Percentiles rank a stretch among this genome's conserved stretches.
phyloP scores from a whole-genome alignment of 108 stramenopile species.

The Fistulifera pelliculosa region DNA sequence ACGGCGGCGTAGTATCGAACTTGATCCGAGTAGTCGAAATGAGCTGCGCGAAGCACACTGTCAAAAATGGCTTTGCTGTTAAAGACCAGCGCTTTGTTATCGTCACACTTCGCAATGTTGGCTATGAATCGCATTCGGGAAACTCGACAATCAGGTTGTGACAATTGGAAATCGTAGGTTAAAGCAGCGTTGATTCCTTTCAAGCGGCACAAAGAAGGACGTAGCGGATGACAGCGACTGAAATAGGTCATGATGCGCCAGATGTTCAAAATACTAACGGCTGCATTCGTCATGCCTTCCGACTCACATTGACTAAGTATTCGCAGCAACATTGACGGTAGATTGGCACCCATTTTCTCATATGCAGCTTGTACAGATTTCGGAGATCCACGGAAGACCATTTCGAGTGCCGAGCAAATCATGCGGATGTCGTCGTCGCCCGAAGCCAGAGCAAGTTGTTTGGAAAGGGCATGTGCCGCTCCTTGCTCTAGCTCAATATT shows the following conservation, averaged over 20 bases:
- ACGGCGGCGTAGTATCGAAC: constrained; percentile 64
- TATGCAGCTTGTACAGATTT: constrained; percentile 45
- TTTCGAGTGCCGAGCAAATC: constrained; percentile 66
- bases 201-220: constrained; percentile 36
- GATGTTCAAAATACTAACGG: constrained; percentile 47
- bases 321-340: constrained; percentile 47
- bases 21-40: constrained; percentile 46
- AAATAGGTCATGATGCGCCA: constrained; percentile 53
- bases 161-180: constrained; percentile 22
- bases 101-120: constrained; percentile 70
- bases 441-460: constrained; percentile 43
- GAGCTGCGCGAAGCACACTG: constrained; percentile 46
- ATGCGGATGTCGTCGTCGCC: constrained; percentile 64
- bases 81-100: too few relatives aligned
- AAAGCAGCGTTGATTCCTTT: constrained; percentile 51
- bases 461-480: constrained; percentile 48
- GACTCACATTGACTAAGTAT: constrained; percentile 53
- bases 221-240: constrained; percentile 49
- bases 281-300: constrained; percentile 36
- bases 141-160: constrained; percentile 43
- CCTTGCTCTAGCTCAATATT: constrained; percentile 60
- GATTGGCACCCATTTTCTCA: constrained; percentile 42
- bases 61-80: too few relatives aligned
- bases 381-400: constrained; percentile 62
- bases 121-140: constrained; percentile 57